Conservation (phyloP, 257 asterid species). For the Rhazya stricta region DNA sequence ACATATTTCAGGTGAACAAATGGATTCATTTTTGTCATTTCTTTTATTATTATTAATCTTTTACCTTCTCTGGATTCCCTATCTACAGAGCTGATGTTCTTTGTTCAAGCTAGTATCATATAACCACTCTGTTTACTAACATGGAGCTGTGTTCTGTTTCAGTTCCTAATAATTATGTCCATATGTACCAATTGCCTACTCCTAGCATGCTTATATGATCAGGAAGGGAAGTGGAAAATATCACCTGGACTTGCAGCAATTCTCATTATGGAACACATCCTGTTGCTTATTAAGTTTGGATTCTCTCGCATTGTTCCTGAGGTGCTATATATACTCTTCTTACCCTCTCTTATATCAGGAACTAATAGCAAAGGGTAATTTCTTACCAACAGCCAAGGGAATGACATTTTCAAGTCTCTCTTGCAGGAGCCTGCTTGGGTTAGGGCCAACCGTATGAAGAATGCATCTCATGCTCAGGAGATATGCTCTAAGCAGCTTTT, state of each 20-base stretch:
- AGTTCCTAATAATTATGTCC: slow-evolving; percentile 84
- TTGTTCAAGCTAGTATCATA: background rate
- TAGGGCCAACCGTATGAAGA: slow-evolving; percentile 64
- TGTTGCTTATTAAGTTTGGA: slow-evolving; percentile 72
- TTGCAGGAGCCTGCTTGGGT: slow-evolving; percentile 92
- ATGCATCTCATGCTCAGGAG: slow-evolving; percentile 70
- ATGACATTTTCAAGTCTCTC: background rate
- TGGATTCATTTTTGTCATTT: background rate
- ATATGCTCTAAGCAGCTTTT: slow-evolving; percentile 71
- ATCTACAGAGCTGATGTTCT: background rate
- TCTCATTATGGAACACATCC: slow-evolving; percentile 80
- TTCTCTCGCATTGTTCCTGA: slow-evolving; percentile 86
- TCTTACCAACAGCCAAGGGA: background rate
- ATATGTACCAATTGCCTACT: slow-evolving; percentile 84
- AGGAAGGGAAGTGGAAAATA: slow-evolving; percentile 70
- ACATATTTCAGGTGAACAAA: slow-evolving; percentile 72
- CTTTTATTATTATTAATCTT: no score
- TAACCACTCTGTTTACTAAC: slow-evolving; percentile 3
- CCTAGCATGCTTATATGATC: slow-evolving; percentile 76
- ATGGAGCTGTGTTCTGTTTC: slow-evolving; percentile 28
- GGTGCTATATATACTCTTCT: slow-evolving; percentile 32
- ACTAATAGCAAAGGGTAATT: background rate
- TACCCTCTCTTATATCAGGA: background rate
- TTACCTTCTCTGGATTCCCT: slow-evolving; percentile 2
- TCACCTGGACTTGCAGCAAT: slow-evolving; percentile 96